Conservation (phyloP, 371 early-diverging fungal genomes). For the Actinomucor elegans region DNA sequence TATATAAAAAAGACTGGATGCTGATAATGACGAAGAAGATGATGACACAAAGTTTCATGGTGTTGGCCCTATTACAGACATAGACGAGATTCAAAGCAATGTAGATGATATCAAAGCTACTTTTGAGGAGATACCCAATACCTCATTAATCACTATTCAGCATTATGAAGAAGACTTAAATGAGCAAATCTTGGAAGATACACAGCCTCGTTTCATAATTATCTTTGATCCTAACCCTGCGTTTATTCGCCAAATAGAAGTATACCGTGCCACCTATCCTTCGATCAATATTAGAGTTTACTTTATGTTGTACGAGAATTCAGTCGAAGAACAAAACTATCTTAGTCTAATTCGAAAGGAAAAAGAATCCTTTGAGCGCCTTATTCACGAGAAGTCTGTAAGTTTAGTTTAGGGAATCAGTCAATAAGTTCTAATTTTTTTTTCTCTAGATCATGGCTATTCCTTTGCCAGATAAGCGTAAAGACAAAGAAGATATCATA, state of each 20-base stretch:
- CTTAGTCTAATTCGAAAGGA: constrained; percentile 83
- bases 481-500: constrained; percentile 46
- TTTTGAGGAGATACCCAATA: constrained; percentile 32
- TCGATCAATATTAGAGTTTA: constrained; percentile 71
- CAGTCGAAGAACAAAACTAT: constrained; percentile 94
- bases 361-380: constrained; percentile 90
- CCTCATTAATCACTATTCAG: constrained; percentile 56
- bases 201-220: constrained; percentile 81
- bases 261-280: constrained; percentile 69
- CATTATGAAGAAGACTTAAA: constrained; percentile 60
- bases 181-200: constrained; percentile 57
- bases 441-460: constrained; percentile 64
- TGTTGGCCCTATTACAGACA: background rate
- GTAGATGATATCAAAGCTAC: constrained; percentile 34
- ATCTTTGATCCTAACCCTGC: constrained; percentile 89
- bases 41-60: background rate
- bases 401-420: no score
- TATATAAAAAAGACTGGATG: background rate
- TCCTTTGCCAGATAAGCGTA: constrained; percentile 57
- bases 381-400: constrained; percentile 90
- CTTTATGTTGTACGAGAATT: constrained; percentile 91
- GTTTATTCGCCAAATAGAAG: constrained; percentile 88
- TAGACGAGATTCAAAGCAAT: background rate
- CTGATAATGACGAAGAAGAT: constrained; percentile 1
- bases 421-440: background rate